Conservation (phyloP, 2,329 filamentous ascomycete species). For the Pestalotiopsis sp. region DNA sequence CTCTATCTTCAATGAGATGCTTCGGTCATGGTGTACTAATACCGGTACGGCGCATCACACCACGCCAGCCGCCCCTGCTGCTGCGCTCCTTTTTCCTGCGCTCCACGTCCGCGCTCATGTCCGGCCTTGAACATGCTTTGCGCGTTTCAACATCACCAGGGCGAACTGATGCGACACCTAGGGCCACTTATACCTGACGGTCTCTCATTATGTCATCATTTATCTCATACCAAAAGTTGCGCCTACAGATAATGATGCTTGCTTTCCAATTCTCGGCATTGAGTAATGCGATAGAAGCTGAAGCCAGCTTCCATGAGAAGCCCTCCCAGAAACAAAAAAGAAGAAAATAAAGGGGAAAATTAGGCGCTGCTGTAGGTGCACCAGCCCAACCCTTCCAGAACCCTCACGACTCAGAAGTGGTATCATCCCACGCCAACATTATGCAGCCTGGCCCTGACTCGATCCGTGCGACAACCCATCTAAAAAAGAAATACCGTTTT, state of each 20-base stretch:
- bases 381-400: constrained; percentile 22
- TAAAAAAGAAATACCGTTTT: constrained; percentile 18
- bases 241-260: constrained; percentile 34
- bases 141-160: neutral
- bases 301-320: constrained; percentile 20
- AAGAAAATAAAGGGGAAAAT: constrained; percentile 20
- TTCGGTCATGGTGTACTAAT: neutral
- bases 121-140: neutral
- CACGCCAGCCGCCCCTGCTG: constrained; percentile 1
- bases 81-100: constrained; percentile 9
- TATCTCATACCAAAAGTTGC: constrained; percentile 31
- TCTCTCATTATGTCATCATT: constrained; percentile 34
- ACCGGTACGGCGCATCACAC: constrained; percentile 6
- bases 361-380: constrained; percentile 18
- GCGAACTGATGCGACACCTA: neutral
- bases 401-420: constrained; percentile 15
- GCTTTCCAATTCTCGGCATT: constrained; percentile 23
- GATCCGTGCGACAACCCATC: constrained; percentile 23
- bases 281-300: constrained; percentile 23
- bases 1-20: neutral
- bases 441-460: constrained; percentile 24
- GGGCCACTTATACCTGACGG: neutral
- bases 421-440: constrained; percentile 25
- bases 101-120: constrained; percentile 4
- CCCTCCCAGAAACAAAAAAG: neutral